These are phyloP conservation scores for Rozella allomycis DNA, from an alignment of 371 early-diverging fungal genomes.

Conservation along the genomic window DNA sequence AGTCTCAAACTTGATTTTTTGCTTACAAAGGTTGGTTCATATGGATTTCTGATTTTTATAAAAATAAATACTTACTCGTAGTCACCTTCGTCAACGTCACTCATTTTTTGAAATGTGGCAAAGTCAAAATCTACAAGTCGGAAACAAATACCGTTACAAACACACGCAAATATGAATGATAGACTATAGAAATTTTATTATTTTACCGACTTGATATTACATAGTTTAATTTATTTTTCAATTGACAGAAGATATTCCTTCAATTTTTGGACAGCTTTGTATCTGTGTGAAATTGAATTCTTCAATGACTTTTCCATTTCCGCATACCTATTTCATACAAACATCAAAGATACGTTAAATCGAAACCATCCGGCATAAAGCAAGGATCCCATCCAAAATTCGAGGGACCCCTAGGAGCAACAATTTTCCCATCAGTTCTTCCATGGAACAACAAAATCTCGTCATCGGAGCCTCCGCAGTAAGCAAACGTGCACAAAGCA, in stretches of 20 bases:
- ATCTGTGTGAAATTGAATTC: constrained; percentile 75
- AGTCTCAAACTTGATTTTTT: too few species aligned
- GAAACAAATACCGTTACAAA: too few species aligned
- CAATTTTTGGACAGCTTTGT: constrained; percentile 47
- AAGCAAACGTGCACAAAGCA: constrained; percentile 78
- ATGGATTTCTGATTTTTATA: too few species aligned
- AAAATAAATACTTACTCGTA: too few species aligned
- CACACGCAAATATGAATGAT: too few species aligned
- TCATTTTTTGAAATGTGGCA: too few species aligned
- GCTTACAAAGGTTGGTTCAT: too few species aligned
- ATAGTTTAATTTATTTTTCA: not conserved
- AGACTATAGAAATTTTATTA: too few species aligned
- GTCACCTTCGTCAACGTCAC: too few species aligned
- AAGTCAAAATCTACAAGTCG: too few species aligned
- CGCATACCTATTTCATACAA: constrained; percentile 41
- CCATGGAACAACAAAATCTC: constrained; percentile 82
- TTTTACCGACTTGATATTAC: too few species aligned
- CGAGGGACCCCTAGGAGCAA: constrained; percentile 56
- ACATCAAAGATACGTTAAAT: constrained; percentile 18
- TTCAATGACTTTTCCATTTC: constrained; percentile 61
- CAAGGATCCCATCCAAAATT: constrained; percentile 90
- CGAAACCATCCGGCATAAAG: constrained; percentile 65
- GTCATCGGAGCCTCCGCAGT: constrained; percentile 50
- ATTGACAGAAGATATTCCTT: not conserved
- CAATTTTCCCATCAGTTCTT: constrained; percentile 54